Evolutionary conservation across 441 rosid species (phyloP).

Genomic region (Croton setiger): DNA sequence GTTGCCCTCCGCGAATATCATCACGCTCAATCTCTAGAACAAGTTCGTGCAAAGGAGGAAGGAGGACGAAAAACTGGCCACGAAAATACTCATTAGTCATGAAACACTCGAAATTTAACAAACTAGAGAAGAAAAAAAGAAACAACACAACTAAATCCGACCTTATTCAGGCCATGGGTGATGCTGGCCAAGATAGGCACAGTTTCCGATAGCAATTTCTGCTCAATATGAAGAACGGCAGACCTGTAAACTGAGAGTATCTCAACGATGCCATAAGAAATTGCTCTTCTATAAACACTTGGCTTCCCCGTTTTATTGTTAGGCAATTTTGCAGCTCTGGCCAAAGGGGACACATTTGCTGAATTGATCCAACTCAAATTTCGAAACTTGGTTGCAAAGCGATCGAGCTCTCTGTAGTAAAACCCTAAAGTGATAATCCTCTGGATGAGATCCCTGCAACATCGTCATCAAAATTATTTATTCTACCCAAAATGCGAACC

Average conservation of each 20-base stretch:
- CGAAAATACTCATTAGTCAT: neutral
- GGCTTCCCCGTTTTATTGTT: conserved; percentile 37
- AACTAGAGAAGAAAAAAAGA: neutral
- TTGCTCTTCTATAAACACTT: conserved; percentile 80
- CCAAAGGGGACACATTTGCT: conserved; percentile 43
- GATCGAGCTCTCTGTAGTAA: conserved; percentile 88
- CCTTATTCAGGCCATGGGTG: conserved; percentile 93
- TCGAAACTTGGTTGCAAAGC: conserved; percentile 68
- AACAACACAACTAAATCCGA: conserved; percentile 17
- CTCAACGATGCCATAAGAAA: conserved; percentile 94
- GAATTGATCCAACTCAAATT: conserved; percentile 90
- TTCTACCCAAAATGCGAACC: neutral
- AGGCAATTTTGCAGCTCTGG: conserved; percentile 46
- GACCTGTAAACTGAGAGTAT: conserved; percentile 80
- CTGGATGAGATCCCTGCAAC: conserved; percentile 75
- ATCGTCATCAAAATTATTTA: neutral
- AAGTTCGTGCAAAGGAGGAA: conserved; percentile 88
- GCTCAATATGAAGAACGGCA: conserved; percentile 93
- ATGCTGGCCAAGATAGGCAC: conserved; percentile 79
- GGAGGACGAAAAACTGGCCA: conserved; percentile 73
- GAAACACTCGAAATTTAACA: neutral
- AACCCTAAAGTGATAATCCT: conserved; percentile 79
- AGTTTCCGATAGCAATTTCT: conserved; percentile 69
- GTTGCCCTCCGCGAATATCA: conserved; percentile 90
- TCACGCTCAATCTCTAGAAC: conserved; percentile 87